Base-by-base conservation (phyloP, 305 asterid genomes). In the Fraxinus angustifolia region DNA sequence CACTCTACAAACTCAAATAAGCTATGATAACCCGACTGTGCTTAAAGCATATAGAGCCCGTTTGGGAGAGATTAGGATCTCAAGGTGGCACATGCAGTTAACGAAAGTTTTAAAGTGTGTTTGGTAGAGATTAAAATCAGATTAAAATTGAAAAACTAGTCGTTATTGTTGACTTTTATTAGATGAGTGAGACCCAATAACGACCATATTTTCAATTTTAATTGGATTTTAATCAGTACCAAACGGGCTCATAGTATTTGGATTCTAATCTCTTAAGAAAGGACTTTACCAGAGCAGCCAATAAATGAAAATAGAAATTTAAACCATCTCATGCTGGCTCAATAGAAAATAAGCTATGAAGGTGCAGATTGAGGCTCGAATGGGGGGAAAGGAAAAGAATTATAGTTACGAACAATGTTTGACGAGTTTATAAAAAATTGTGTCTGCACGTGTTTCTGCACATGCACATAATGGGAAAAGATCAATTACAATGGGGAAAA, bases 401-500 rank as follows among this genome's bases (percentile, higher is more conserved):
- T 62, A 62, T 1, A 62, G 70, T 76, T 35, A 45, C 19, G 16
- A 56, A 48, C 36, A 76, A 40, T 12, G 21, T 67, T 26, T 67
- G 36, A 30, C n/a, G 73, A 45, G 30, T 76, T 42, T 17, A 42
- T 40, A 26, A 75, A 14, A 53, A 76, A 48, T 42, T 58, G 34
- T 48, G 26, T 48, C 45, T 14, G 30, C 4, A n/a, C 7, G 79
- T 48, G 79, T 34, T 62, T 48, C 21, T 73, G 72, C 26, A 38
- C 50, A 36, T 75, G 26, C 36, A 26, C 78, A 84, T 73, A 50
- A 81, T 31, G 35, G 30, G 79, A 33, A 78, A 79, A 12, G 76
- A 48, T 75, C 74, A 78, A 79, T 48, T 62, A 67, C 36, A 67
- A 67, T 4, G 3, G 11, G 38, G 73, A 67, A 67, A 80, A 60